Evolutionary conservation across 2,329 filamentous ascomycete genomes (phyloP), one percentile per base, ranked within the genome.

Genomic region (Didymella pinodella): DNA sequence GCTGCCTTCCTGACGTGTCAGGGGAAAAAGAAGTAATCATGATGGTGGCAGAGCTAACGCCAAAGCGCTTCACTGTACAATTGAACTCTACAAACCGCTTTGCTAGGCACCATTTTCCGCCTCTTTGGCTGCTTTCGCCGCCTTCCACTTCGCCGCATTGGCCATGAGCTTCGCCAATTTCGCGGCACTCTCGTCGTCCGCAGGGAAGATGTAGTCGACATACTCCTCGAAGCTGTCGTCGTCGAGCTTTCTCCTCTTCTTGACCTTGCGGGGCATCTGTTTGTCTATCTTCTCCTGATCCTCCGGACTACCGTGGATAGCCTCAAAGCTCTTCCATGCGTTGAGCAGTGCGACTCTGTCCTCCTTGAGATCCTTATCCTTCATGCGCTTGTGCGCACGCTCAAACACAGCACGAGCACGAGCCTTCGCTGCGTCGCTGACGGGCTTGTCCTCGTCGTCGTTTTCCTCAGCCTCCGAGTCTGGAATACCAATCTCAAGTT

Each of bases 161-260:
- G 91, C 89, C 80, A 97, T 81, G 76, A 98, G 83, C 75, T 90
- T 92, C 50, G 91, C 91, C 77, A 97, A 81, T 70, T 91, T 93
- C 66, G 90, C 90, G 55, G 90, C 90, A 74, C 92, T 90, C 80
- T 92, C 87, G 77, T 97, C 93, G 80, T 98, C 95, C 4, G 92
- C 93, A 0, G 95, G 95, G 86, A 99, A 99, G 32, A 99, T 87
- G 71, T 96, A 98, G 77, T 98, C 95, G 80, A 95, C 87, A 78
- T 97, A 98, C 81, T 99, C 95, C 83, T 99, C 93, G 81, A 92
- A 97, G 36, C 87, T 89, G 76, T 95, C 93, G 78, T 97, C 94
- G 75, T 96, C 93, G 76, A 97, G 79, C 85, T 88, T 92, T 77
- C 95, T 89, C 72, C 92, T 85, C 84, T 95, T 94, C 88, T 97